Evolutionary conservation across 2,329 filamentous ascomycete species (phyloP), one percentile per base, ranked within the genome.

Genomic region (Scytalidium sp.): DNA sequence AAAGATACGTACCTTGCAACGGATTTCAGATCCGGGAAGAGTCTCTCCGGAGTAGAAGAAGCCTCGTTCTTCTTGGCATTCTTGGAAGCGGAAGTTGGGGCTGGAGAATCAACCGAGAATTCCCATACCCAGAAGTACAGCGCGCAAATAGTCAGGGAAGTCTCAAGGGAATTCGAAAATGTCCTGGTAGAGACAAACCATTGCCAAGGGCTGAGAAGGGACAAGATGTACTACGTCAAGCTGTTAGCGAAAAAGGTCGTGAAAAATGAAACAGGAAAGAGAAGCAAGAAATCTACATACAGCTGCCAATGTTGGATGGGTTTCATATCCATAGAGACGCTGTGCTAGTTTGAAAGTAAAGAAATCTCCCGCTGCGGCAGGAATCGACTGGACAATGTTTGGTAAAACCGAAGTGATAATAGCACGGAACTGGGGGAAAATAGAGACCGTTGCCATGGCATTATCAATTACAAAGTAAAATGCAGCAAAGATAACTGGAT

Each of bases 151-250:
- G 93, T 97, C 58, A 99, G 72, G 1, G 88, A 88, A n/a, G 87
- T 90, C 74, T 99, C 94, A 3, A 97, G 74, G 46, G 86, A 94
- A 70, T 99, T 99, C 48, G 93, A 97, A 63, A 99, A 87, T 1
- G 94, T 96, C 43, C 94, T 81, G 0, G 91, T 93, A 1, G 91
- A 94, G 70, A 87, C 94, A 70, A 94, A 97, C 89, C 90, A 97
- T 67, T 97, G 90, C 91, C 94, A 99, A 6, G 94, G 90, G 68
- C 84, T 96, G 61, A 84, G 73, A 41, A 88, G 68, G 3, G 84
- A 85, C 70, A 94, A 78, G 51, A 80, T 77, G 42, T 96, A 74
- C 85, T 91, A 66, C 43, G 17, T 7, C 32, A 5, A n/a, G 15
- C 17, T 8, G 13, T 36, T 36, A 36, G 15, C 13, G 5, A 10